Evolutionary conservation across 106 monocot genomes (phyloP), one percentile per base, ranked within the genome.

Genomic region (Xerophyta viscosa): DNA sequence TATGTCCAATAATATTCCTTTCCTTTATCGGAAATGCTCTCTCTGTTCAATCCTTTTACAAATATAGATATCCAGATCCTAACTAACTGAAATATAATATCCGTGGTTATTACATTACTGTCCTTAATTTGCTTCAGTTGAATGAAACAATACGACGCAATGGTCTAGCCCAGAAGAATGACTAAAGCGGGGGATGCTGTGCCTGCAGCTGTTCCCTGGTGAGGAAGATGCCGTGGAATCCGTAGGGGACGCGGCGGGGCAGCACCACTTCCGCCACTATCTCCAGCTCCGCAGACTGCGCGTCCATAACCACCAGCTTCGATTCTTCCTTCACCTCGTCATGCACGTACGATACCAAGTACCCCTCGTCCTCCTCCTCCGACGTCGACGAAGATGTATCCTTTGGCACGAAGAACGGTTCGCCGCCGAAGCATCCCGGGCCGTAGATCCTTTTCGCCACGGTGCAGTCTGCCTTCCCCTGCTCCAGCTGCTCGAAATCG

Each of bases 161-260:
- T n/a, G n/a, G n/a, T n/a, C n/a, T n/a, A n/a, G n/a, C n/a, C n/a
- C n/a, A n/a, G n/a, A n/a, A n/a, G n/a, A n/a, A n/a, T 47, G 20
- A 47, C 22, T 20, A 47, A 3, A 47, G 2, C 20, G 46, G 46
- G 3, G 50, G 50, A 50, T 60, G 60, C 57, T 87, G 81, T 2
- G 63, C 24, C n/a, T 24, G 29, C 21, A 81, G 63, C 65, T 86
- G 72, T 1, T 46, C 72, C 37, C 41, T 20, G 20, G 56, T 68
- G 27, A 90, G 68, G 27, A 90, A 90, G 11, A 90, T 37, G 14
- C 90, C 84, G 36, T 90, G 90, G 57, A 90, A 84, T 21, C 84
- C 84, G 26, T 90, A 84, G 1, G 83, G 90, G 22, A 84, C 90
- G 4, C 90, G 70, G 1, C 57, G 43, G 0, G 90, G 90, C 47